These are phyloP conservation scores for Castanopsis chinensis DNA, from an alignment of 306 rosid genomes.

Conservation along the genomic window DNA sequence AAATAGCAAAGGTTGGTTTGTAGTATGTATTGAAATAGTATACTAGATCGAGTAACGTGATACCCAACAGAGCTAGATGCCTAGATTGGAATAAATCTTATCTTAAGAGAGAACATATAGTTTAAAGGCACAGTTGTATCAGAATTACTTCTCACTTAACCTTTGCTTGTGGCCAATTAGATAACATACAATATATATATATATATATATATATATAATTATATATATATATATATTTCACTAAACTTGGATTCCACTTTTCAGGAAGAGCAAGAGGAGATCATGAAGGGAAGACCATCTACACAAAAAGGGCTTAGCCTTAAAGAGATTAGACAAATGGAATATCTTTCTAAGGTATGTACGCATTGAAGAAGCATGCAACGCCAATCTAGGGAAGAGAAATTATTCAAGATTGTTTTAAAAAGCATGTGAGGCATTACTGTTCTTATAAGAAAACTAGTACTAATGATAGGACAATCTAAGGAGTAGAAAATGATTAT, in stretches of 20 bases:
- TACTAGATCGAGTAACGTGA: not conserved
- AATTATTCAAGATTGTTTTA: too few relatives aligned
- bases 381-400: too few relatives aligned
- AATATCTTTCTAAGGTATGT: conserved; percentile 55
- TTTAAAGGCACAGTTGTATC: not conserved
- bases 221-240: too few relatives aligned
- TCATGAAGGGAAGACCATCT: conserved; percentile 40
- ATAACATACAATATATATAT: too few relatives aligned
- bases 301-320: conserved; percentile 41
- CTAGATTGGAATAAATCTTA: not conserved
- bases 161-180: not conserved
- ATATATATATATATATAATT: too few relatives aligned
- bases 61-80: not conserved
- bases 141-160: too few relatives aligned
- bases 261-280: conserved; percentile 67
- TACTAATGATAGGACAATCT: too few relatives aligned
- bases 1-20: conserved; percentile 54
- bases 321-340: conserved; percentile 59
- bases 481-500: too few relatives aligned
- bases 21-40: not conserved
- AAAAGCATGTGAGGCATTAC: too few relatives aligned
- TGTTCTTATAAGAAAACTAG: not conserved
- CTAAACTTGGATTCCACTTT: not conserved
- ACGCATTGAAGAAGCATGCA: too few relatives aligned
- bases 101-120: not conserved